These are phyloP conservation scores for slime mould (Dictyostelium discoideum) DNA, from an alignment of 78 protist species.

Conservation along the genomic window dicty_2.7 NC_007091.3:354001-354500, in stretches of 20 bases:
- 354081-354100: constrained; percentile 89
- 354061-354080: constrained; percentile 88
- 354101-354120: constrained; percentile 85
- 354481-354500: constrained; percentile 14
- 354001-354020: constrained; percentile 91
- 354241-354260: not conserved
- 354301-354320: not conserved
- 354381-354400: constrained; percentile 85
- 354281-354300: not conserved
- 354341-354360: not conserved
- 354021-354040: constrained; percentile 81
- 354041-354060: constrained; percentile 90
- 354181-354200: not conserved
- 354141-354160: not conserved
- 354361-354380: constrained; percentile 29
- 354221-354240: no score
- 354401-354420: constrained; percentile 81
- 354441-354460: constrained; percentile 92
- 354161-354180: not conserved
- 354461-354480: constrained; percentile 34
- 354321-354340: not conserved
- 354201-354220: not conserved
- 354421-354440: constrained; percentile 86
- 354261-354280: not conserved
- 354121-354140: constrained; percentile 13